These are phyloP conservation scores for Oxytropis ochrocephala DNA, from an alignment of 306 rosid genomes.

Conservation along the genomic window DNA sequence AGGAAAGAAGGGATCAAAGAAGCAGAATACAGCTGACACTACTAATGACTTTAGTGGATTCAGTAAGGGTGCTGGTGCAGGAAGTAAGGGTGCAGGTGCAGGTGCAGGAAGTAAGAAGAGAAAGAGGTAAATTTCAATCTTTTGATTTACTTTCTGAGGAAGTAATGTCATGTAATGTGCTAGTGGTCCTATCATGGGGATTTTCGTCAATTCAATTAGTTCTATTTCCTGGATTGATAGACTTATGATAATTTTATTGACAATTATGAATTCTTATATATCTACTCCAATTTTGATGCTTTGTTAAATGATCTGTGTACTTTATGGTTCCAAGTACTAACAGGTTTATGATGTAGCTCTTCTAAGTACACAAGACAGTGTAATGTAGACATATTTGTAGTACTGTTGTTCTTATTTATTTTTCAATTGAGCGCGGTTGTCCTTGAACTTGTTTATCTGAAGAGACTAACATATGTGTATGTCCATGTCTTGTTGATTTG, in stretches of 20 bases:
- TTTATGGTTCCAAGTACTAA: background rate
- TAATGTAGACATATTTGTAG: background rate
- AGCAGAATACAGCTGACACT: constrained; percentile 66
- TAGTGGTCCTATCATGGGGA: background rate
- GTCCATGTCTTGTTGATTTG: background rate
- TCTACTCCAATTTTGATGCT: background rate
- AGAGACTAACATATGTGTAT: background rate
- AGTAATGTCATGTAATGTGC: background rate
- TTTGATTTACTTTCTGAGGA: background rate
- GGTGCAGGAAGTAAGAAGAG: constrained; percentile 42
- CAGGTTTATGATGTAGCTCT: background rate
- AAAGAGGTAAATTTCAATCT: constrained; percentile 37
- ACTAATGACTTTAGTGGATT: constrained; percentile 43
- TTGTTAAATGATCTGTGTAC: constrained; percentile 1
- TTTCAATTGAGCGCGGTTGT: background rate
- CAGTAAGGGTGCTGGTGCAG: constrained; percentile 28
- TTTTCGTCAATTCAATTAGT: background rate
- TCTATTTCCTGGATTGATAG: background rate
- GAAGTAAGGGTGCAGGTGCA: constrained; percentile 23
- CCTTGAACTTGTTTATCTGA: background rate
- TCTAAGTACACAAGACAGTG: background rate
- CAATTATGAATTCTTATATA: background rate
- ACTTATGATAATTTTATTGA: background rate
- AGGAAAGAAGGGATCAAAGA: constrained; percentile 61
- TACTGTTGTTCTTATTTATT: background rate